Base-by-base conservation (phyloP, 768 basidiomycete genomes). In the button mushroom (Agaricus bisporus) region DNA sequence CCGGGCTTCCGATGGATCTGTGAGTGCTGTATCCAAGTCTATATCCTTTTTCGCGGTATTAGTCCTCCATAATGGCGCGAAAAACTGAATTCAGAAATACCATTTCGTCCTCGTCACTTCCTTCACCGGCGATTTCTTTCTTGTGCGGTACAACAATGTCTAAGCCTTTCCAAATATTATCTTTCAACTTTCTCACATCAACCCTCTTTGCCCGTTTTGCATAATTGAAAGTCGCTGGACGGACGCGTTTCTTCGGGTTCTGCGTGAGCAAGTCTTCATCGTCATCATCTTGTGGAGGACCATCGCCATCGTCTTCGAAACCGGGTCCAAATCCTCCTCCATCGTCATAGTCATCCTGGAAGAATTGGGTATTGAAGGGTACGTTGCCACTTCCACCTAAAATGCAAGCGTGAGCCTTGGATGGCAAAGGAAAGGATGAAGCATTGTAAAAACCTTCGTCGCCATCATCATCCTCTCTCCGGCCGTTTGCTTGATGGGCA, bases 341-440 rank as follows among this genome's bases (percentile, higher is more conserved):
- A 48, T 89, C 90, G 56, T 94, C 93, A 56, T 82, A 80, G 55
- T 90, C 91, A 55, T 97, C 94, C 58, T 94, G 86, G 81, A 98
- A 95, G 77, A 98, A 98, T 63, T 98, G 95, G 0, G 95, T 95
- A 60, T 88, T 89, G 70, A 97, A 97, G 0, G 94, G 95, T 5
- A 81, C 79, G 2, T 81, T 76, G 50, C 72, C 80, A 32, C 77
- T 85, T 43, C 75, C 73, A 8, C 63, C 73, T 65, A 65, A 66
- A 71, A 4, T 45, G 32, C 41, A 43, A 11, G 14, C 26, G 17
- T 17, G 25, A 44, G 38, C 29, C 5, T 44, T 44, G 9, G 5
- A 8, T 11, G 5, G 39, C 47, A 20, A 25, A 26, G 0, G 7
- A 5, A 47, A 8, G 35, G 39, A 18, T 41, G 4, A 45, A 29